Evolutionary conservation across 2,329 filamentous ascomycete genomes (phyloP).

Genomic region (Tolypocladium endophyticum): DNA sequence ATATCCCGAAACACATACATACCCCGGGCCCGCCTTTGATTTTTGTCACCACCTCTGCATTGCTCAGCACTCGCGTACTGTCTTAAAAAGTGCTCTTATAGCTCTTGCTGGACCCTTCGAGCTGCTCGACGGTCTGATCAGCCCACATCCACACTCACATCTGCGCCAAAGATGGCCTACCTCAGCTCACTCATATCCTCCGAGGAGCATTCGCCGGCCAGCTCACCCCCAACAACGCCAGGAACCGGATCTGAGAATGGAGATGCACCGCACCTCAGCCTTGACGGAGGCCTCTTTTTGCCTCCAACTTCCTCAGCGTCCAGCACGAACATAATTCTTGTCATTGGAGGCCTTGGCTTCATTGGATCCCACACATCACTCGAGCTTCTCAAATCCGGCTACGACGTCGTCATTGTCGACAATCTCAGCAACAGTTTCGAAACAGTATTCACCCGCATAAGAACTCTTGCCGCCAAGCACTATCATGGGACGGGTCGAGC

Average conservation of each 20-base stretch:
- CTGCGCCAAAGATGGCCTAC: conserved; percentile 5
- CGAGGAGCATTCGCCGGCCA: conserved; percentile 5
- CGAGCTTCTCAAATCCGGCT: conserved; percentile 40
- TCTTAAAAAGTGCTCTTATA: not conserved
- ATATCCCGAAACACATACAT: not conserved
- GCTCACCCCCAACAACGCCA: conserved; percentile 9
- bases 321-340: conserved; percentile 25
- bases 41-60: not conserved
- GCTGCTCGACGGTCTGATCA: not conserved
- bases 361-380: conserved; percentile 46
- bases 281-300: not conserved
- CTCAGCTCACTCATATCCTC: conserved; percentile 6
- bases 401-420: conserved; percentile 40
- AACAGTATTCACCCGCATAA: conserved; percentile 9
- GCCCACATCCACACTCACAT: not conserved
- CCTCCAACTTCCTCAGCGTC: not conserved
- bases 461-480: conserved; percentile 15
- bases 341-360: conserved; percentile 43
- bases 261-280: not conserved
- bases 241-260: conserved; percentile 9
- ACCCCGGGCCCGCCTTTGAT: not conserved
- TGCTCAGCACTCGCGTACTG: not conserved
- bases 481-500: conserved; percentile 12
- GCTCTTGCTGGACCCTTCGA: not conserved
- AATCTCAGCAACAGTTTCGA: conserved; percentile 33